Evolutionary conservation across 345 rosid genomes (phyloP).

Genomic region (Arabidopsis thaliana): DNA sequence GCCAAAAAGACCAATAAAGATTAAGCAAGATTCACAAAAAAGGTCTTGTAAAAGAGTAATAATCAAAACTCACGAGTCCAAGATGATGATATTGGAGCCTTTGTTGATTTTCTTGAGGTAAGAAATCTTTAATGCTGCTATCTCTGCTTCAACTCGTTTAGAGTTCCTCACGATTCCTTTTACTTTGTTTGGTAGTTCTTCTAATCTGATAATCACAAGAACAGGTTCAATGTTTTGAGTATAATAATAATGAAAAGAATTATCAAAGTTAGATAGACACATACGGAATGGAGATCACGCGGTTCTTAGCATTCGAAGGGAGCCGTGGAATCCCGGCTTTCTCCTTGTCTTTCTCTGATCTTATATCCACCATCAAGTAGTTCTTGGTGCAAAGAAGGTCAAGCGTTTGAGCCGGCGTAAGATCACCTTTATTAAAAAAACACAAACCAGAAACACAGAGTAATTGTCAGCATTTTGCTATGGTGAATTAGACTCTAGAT

Average conservation of each 20-base stretch:
- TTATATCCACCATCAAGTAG: conserved; percentile 75
- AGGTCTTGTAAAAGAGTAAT: conserved; percentile 6
- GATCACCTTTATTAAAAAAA: conserved; percentile 59
- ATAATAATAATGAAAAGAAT: neutral
- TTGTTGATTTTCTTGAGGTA: conserved; percentile 84
- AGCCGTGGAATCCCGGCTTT: conserved; percentile 88
- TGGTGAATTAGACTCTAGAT: neutral
- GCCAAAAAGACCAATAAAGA: conserved; percentile 10
- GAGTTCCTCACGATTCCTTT: conserved; percentile 68
- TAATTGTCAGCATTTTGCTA: conserved; percentile 2
- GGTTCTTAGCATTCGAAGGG: conserved; percentile 88
- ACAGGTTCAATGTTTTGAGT: too few species aligned
- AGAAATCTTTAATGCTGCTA: conserved; percentile 86
- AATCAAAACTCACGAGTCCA: conserved; percentile 77
- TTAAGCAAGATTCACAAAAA: neutral
- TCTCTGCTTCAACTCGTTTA: conserved; percentile 88
- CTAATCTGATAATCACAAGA: conserved; percentile 56
- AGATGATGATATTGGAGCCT: conserved; percentile 78
- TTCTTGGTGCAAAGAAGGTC: conserved; percentile 62
- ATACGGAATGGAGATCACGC: conserved; percentile 80
- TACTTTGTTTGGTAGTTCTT: conserved; percentile 82
- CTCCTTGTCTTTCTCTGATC: conserved; percentile 94
- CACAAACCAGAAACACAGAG: conserved; percentile 9
- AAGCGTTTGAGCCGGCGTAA: conserved; percentile 86
- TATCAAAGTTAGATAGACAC: conserved; percentile 34